These are phyloP conservation scores for Cylindrotheca closterium DNA, from an alignment of 108 stramenopile species.

Conservation along the genomic window DNA sequence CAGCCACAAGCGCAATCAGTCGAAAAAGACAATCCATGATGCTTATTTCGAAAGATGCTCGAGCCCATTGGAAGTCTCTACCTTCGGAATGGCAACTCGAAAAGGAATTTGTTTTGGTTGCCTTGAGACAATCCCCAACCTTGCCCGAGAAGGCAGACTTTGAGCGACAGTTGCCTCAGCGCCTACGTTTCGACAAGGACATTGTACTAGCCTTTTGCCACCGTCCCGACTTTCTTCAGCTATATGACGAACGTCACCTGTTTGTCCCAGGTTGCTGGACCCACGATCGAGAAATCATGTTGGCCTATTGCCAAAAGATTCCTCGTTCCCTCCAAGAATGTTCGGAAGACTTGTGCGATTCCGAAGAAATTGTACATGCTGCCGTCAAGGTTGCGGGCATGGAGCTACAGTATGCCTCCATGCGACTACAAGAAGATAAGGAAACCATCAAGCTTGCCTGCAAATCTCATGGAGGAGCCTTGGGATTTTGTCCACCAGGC, in stretches of 20 bases:
- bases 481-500: constrained; percentile 39
- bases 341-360: constrained; percentile 25
- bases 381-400: constrained; percentile 25
- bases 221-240: constrained; percentile 28
- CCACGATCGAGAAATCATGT: constrained; percentile 32
- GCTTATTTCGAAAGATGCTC: neutral
- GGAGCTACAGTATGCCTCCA: constrained; percentile 36
- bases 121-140: constrained; percentile 12
- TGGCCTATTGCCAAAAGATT: constrained; percentile 39
- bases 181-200: constrained; percentile 33
- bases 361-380: constrained; percentile 23
- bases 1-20: too few species aligned
- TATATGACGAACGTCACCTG: constrained; percentile 26
- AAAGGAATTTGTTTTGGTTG: constrained; percentile 32
- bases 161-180: constrained; percentile 31
- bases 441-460: constrained; percentile 23
- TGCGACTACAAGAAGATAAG: constrained; percentile 19
- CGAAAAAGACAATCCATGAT: too few species aligned
- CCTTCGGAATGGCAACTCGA: constrained; percentile 21
- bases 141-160: constrained; percentile 35
- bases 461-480: constrained; percentile 25
- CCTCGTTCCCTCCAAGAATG: constrained; percentile 37
- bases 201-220: constrained; percentile 36
- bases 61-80: constrained; percentile 10
- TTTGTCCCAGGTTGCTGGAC: constrained; percentile 32